Conservation (phyloP, 2,329 filamentous ascomycete genomes). For the Plenodomus tracheiphilus region DNA sequence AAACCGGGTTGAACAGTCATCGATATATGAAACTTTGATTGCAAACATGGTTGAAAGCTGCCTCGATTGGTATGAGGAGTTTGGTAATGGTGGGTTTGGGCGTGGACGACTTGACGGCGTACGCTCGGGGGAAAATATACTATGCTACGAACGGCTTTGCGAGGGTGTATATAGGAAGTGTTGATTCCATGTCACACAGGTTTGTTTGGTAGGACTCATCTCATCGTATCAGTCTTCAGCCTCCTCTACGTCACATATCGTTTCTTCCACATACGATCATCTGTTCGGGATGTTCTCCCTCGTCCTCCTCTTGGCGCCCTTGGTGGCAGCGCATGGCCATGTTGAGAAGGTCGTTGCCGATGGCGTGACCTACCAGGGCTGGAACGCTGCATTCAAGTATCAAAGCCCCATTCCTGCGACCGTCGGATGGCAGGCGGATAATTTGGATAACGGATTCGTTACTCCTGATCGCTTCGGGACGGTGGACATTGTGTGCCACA, state of each 20-base stretch:
- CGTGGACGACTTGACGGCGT: background rate
- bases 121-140: too few relatives aligned
- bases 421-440: conserved; percentile 40
- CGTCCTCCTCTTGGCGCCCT: conserved; percentile 20
- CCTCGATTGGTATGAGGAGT: background rate
- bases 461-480: conserved; percentile 28
- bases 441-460: conserved; percentile 44
- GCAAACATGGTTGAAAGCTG: background rate
- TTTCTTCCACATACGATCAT: conserved; percentile 1
- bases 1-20: background rate
- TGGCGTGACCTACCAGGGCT: conserved; percentile 34
- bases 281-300: conserved; percentile 11
- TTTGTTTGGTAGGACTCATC: background rate
- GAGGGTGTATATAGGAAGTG: background rate
- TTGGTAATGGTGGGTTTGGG: background rate
- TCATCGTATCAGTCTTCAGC: background rate
- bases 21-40: background rate
- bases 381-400: conserved; percentile 36
- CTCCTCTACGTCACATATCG: background rate
- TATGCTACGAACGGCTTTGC: background rate
- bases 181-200: background rate
- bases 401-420: conserved; percentile 34
- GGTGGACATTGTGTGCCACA: conserved; percentile 43
- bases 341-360: conserved; percentile 34
- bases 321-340: conserved; percentile 37